Percentiles rank a stretch among this genome's conserved stretches.
Evolutionary conservation across 331 rosid genomes (phyloP).

Genomic region (Malus hybrid): DNA sequence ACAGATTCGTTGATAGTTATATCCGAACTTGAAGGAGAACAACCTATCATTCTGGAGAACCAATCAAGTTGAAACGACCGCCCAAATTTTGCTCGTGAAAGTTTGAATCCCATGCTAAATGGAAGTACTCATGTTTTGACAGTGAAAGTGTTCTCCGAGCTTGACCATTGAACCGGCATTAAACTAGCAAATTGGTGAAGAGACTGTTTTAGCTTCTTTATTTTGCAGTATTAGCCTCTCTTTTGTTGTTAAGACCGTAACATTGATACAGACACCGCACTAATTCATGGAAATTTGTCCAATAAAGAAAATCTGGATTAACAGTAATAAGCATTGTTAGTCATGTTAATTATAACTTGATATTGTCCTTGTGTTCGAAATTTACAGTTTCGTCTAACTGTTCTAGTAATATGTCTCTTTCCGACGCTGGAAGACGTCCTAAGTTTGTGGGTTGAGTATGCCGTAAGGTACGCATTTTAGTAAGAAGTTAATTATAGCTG

Average conservation of each 20-base stretch:
- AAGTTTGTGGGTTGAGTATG: not conserved
- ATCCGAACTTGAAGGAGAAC: constrained; percentile 89
- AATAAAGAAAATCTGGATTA: not conserved
- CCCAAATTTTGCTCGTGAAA: not conserved
- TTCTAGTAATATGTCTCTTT: not conserved
- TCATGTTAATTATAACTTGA: too few species aligned
- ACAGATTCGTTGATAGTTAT: constrained; percentile 83
- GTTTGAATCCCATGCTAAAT: not conserved
- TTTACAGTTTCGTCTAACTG: not conserved
- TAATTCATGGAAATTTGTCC: not conserved
- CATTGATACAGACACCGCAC: not conserved
- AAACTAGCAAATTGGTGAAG: too few species aligned
- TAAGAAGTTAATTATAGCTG: not conserved
- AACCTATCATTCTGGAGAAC: constrained; percentile 36
- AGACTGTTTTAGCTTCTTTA: not conserved
- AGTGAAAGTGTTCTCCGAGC: not conserved
- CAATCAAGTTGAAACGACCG: not conserved
- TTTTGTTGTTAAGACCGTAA: not conserved
- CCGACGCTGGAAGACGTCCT: not conserved
- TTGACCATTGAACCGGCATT: not conserved
- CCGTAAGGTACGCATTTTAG: not conserved
- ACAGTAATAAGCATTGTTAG: too few species aligned
- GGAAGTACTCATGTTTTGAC: not conserved
- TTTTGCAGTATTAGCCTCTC: not conserved
- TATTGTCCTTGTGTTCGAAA: not conserved